Evolutionary conservation across 75 land plant species (phyloP).

Genomic region (Larix kaempferi): DNA sequence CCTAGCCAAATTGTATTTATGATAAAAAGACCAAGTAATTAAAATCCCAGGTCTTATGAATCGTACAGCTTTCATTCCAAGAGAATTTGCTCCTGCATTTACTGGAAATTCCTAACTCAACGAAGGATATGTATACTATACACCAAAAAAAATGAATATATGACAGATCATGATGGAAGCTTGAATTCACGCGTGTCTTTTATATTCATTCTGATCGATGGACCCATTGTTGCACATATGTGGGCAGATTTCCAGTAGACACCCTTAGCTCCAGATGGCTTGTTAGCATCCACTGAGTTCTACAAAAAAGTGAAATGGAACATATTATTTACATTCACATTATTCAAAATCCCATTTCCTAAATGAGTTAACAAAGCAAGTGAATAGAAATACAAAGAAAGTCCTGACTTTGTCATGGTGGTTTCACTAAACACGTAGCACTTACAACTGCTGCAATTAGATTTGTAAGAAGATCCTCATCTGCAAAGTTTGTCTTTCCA

Average conservation of each 20-base stretch:
- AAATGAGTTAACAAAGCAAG: not conserved
- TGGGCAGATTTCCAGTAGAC: constrained; percentile 95
- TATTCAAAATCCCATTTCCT: not conserved
- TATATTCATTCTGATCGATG: constrained; percentile 72
- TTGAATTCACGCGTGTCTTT: constrained; percentile 87
- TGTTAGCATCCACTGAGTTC: constrained; percentile 84
- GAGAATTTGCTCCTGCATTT: no score
- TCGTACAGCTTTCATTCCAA: no score
- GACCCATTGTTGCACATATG: constrained; percentile 95
- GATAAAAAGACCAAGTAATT: no score
- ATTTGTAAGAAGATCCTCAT: constrained; percentile 81
- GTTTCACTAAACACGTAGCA: not conserved
- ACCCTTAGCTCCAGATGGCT: constrained; percentile 93
- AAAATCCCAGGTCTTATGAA: no score
- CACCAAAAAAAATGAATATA: no score
- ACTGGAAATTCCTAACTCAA: no score
- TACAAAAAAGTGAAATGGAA: constrained; percentile 18
- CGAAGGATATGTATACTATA: no score
- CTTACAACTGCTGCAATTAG: constrained; percentile 74
- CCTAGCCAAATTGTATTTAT: no score
- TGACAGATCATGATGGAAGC: constrained; percentile 7
- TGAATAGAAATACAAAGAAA: not conserved
- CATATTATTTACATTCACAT: not conserved
- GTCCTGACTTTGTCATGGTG: not conserved
- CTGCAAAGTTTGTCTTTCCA: constrained; percentile 77